A percentile compares a stretch with the other conserved stretches of the same genome.
Evolutionary conservation across 2,329 filamentous ascomycete species (phyloP).

Genomic region (Aspergillus transmontanensis): DNA sequence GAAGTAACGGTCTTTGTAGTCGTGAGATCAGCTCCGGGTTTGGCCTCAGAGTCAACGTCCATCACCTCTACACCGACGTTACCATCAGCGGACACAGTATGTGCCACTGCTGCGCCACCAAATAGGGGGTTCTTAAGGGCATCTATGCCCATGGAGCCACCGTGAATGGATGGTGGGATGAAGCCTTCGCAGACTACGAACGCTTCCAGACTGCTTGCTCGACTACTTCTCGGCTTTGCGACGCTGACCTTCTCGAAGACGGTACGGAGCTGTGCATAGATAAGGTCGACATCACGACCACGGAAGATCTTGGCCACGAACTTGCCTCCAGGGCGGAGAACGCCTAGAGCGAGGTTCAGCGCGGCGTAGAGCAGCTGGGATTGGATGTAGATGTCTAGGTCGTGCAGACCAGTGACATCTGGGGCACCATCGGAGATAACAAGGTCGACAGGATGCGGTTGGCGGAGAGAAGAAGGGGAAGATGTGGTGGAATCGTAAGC

Average conservation of each 20-base stretch:
- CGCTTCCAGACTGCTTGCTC: constrained; percentile 95
- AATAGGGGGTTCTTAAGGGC: constrained; percentile 43
- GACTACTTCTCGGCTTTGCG: constrained; percentile 88
- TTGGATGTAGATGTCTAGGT: constrained; percentile 97
- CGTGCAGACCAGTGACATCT: constrained; percentile 94
- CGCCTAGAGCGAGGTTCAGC: constrained; percentile 88
- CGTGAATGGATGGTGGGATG: constrained; percentile 62
- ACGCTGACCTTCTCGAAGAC: constrained; percentile 88
- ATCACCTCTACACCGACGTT: constrained; percentile 39
- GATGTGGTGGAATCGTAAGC: constrained; percentile 52
- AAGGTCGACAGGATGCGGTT: constrained; percentile 81
- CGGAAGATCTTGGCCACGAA: constrained; percentile 99
- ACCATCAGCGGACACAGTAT: constrained; percentile 31
- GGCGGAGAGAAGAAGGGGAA: constrained; percentile 48
- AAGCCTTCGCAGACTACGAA: constrained; percentile 96
- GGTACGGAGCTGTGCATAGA: constrained; percentile 90
- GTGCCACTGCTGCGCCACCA: constrained; percentile 38
- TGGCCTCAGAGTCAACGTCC: constrained; percentile 47
- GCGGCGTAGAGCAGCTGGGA: constrained; percentile 93
- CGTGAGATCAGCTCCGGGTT: constrained; percentile 8
- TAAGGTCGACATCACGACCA: constrained; percentile 89
- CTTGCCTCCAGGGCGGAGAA: constrained; percentile 87
- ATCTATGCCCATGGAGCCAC: constrained; percentile 50
- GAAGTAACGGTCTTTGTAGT: constrained; percentile 4
- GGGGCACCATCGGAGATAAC: constrained; percentile 95